A percentile compares a stretch with the other conserved stretches of the same genome.
Evolutionary conservation across 1,284 basidiomycete species (phyloP).

Genomic region (Trametes versicolor): DNA sequence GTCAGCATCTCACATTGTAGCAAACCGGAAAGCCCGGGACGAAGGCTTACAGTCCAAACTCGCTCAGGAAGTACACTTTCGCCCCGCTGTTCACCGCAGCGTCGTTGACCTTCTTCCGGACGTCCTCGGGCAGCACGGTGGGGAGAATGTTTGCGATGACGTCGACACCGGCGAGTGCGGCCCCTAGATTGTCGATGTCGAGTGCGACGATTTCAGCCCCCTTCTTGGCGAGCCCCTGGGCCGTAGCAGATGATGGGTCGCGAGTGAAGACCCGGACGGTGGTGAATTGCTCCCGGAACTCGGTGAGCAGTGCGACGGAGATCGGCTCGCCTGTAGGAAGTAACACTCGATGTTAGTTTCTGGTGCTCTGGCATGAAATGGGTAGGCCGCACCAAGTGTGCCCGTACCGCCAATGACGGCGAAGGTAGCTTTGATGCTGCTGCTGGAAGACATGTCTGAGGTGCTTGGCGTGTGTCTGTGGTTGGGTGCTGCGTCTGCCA

Average conservation of each 20-base stretch:
- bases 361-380: neutral
- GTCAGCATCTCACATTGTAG: neutral
- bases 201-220: conserved; percentile 38
- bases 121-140: conserved; percentile 15
- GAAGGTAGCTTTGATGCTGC: conserved; percentile 15
- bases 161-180: conserved; percentile 37
- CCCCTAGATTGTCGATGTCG: conserved; percentile 17
- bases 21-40: neutral
- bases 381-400: conserved; percentile 34
- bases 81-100: conserved; percentile 35
- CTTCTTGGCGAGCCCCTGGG: conserved; percentile 34
- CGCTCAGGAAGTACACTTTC: conserved; percentile 42
- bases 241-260: conserved; percentile 33
- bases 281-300: conserved; percentile 38
- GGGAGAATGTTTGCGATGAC: conserved; percentile 37
- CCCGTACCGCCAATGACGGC: conserved; percentile 42
- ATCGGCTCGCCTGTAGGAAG: conserved; percentile 4
- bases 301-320: conserved; percentile 31
- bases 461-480: neutral
- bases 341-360: neutral
- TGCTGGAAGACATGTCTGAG: conserved; percentile 5
- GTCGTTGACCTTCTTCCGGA: conserved; percentile 33
- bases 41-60: conserved; percentile 36
- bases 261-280: conserved; percentile 37
- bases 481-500: too few relatives aligned